Percentiles rank a stretch among this genome's conserved stretches.
These are phyloP conservation scores for Termitomyces sp. DNA, from an alignment of 768 basidiomycete species.

Conservation along the genomic window DNA sequence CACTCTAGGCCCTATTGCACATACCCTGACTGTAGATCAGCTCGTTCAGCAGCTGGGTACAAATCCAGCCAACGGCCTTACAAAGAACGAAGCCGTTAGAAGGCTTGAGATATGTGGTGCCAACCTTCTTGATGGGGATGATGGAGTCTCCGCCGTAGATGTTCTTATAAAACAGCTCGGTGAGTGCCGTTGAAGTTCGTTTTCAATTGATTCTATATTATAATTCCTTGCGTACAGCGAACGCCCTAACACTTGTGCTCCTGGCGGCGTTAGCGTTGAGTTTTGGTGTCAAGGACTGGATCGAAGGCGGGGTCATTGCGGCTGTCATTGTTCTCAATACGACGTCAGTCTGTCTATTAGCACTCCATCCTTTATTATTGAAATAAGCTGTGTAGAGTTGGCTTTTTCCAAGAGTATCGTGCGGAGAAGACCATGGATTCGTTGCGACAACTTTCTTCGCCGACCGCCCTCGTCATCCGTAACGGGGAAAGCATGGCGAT, in stretches of 20 bases:
- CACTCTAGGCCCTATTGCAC: constrained; percentile 25
- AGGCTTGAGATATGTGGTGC: constrained; percentile 27
- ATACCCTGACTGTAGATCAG: constrained; percentile 24
- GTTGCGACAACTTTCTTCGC: constrained; percentile 40
- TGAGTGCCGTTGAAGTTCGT: constrained; percentile 9
- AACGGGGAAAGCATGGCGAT: constrained; percentile 34
- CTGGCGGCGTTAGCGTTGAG: constrained; percentile 41
- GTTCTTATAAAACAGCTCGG: constrained; percentile 31
- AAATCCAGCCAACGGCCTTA: constrained; percentile 27
- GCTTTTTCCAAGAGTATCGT: constrained; percentile 42
- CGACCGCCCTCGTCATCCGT: constrained; percentile 39
- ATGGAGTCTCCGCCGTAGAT: constrained; percentile 27
- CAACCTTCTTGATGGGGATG: constrained; percentile 28
- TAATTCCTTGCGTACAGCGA: constrained; percentile 21
- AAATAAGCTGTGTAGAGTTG: constrained; percentile 22
- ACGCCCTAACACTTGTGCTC: constrained; percentile 33
- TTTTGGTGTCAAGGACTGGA: constrained; percentile 49
- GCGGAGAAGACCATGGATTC: constrained; percentile 49
- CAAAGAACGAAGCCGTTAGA: constrained; percentile 28
- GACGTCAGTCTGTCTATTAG: constrained; percentile 18
- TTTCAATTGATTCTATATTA: neutral
- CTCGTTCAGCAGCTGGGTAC: constrained; percentile 27
- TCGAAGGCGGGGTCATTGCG: constrained; percentile 47
- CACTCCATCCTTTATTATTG: neutral
- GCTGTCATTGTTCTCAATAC: constrained; percentile 39